phyloP scores from a whole-genome alignment of 2,329 filamentous ascomycete genomes.

The Didymella lethalis region DNA sequence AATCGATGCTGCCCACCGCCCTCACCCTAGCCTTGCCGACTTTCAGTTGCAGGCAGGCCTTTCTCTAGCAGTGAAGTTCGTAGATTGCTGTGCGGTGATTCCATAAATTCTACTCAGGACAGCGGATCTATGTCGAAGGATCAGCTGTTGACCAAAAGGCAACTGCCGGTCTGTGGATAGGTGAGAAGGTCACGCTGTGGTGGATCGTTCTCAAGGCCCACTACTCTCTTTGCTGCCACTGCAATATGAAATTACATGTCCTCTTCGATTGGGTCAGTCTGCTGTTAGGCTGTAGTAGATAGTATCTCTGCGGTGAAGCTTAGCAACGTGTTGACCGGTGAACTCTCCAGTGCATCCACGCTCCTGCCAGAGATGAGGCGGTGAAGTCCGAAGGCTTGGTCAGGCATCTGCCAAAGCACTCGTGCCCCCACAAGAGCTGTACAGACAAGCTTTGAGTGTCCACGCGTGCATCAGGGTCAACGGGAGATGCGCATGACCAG shows the following conservation, averaged over 20 bases:
- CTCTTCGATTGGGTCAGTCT: neutral
- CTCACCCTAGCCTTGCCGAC: slow-evolving; percentile 1
- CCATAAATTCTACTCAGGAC: slow-evolving; percentile 5
- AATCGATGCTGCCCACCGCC: neutral
- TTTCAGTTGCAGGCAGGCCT: slow-evolving; percentile 1
- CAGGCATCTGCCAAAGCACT: slow-evolving; percentile 1
- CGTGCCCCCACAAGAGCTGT: slow-evolving; percentile 6
- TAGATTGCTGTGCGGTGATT: neutral
- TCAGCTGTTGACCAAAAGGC: slow-evolving; percentile 3
- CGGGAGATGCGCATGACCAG: slow-evolving; percentile 25
- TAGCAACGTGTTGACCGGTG: neutral
- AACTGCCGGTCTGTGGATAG: slow-evolving; percentile 12
- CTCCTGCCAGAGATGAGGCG: slow-evolving; percentile 1
- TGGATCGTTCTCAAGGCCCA: neutral
- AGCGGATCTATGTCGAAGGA: slow-evolving; percentile 7
- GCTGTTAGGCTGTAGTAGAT: neutral
- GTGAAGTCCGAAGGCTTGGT: slow-evolving; percentile 13
- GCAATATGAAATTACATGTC: neutral
- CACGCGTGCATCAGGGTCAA: slow-evolving; percentile 1
- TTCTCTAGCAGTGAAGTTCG: slow-evolving; percentile 3
- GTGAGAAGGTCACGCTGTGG: neutral
- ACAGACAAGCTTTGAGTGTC: slow-evolving; percentile 1
- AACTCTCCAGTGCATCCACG: neutral
- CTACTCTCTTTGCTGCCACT: neutral
- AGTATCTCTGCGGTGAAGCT: slow-evolving; percentile 1